phyloP scores from a whole-genome alignment of 176 grass and related monocot species.

The Carex myosuroides region DNA sequence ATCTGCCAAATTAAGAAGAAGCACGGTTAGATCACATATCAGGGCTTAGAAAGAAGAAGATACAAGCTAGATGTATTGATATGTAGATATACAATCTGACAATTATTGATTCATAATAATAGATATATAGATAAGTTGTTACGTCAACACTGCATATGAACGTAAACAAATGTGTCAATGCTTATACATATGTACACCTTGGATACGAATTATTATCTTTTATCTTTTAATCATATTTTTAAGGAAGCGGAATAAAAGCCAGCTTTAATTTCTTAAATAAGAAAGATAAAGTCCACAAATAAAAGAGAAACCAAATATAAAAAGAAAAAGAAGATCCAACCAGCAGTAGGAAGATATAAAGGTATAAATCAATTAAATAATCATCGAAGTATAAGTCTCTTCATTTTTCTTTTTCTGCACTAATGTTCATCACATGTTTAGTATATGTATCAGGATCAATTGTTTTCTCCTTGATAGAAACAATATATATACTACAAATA shows the following conservation, averaged over 20 bases:
- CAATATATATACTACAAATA: neutral
- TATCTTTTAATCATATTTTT: neutral
- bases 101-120: neutral
- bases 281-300: neutral
- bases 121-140: neutral
- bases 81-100: neutral
- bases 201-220: neutral
- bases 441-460: neutral
- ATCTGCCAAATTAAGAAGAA: slow-evolving; percentile 29
- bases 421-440: neutral
- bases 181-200: neutral
- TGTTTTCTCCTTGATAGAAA: neutral
- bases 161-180: neutral
- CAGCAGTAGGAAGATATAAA: neutral
- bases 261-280: neutral
- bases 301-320: neutral
- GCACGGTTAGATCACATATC: neutral
- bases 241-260: neutral
- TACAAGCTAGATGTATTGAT: neutral
- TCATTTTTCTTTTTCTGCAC: neutral
- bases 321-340: neutral
- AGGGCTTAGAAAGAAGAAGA: neutral
- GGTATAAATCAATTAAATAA: neutral
- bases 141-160: neutral
- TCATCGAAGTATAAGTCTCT: neutral